Conservation (phyloP, 306 rosid genomes). For the Cicer chorassanicum region DNA sequence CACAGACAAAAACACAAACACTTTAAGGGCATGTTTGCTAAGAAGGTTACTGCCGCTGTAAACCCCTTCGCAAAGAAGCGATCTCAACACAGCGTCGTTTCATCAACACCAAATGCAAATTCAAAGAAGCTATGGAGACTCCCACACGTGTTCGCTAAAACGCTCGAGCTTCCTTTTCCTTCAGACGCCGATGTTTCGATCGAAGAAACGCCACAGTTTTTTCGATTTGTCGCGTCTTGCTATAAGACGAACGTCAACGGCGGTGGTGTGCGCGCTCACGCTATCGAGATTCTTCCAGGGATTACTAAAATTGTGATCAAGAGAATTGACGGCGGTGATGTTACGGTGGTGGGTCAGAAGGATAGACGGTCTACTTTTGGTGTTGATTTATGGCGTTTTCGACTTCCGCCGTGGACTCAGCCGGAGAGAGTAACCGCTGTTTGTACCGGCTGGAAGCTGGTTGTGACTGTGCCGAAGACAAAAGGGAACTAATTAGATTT, state of each 20-base stretch:
- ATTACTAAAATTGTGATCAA: slow-evolving; percentile 53
- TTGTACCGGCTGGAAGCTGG: slow-evolving; percentile 51
- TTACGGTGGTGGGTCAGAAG: slow-evolving; percentile 4
- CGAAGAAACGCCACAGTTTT: slow-evolving; percentile 53
- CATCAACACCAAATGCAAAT: slow-evolving; percentile 8
- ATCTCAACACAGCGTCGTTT: slow-evolving; percentile 43
- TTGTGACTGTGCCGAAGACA: slow-evolving; percentile 64
- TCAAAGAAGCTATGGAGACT: slow-evolving; percentile 55
- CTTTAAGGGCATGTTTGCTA: slow-evolving; percentile 42
- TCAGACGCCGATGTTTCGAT: slow-evolving; percentile 58
- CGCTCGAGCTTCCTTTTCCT: slow-evolving; percentile 59
- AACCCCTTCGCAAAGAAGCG: slow-evolving; percentile 43
- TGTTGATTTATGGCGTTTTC: slow-evolving; percentile 53
- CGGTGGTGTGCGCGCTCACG: slow-evolving; percentile 50
- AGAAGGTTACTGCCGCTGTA: slow-evolving; percentile 16
- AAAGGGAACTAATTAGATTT: slow-evolving; percentile 35
- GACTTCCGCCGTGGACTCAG: slow-evolving; percentile 55
- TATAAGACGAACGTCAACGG: background rate
- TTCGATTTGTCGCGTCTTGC: slow-evolving; percentile 49
- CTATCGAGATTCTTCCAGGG: slow-evolving; percentile 58
- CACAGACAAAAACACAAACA: slow-evolving; percentile 3
- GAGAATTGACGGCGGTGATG: slow-evolving; percentile 48
- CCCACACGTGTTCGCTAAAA: slow-evolving; percentile 61
- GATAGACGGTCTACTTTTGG: background rate
- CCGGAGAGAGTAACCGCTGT: slow-evolving; percentile 59